These are phyloP conservation scores for Metrosideros polymorpha DNA, from an alignment of 441 rosid genomes.

Conservation along the genomic window DNA sequence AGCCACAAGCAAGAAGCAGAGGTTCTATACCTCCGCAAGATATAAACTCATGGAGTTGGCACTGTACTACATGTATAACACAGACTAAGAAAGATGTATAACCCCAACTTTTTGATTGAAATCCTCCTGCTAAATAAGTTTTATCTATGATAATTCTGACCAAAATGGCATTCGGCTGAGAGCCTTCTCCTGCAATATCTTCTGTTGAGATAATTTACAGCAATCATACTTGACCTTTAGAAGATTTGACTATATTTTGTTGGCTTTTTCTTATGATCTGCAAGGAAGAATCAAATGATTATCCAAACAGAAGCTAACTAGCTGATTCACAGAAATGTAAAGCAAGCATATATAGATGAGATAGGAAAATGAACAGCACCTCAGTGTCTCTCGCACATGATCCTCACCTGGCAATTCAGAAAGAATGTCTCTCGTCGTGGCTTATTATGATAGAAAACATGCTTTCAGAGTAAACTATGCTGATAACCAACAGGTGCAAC, in stretches of 20 bases:
- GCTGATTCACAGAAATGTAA: neutral
- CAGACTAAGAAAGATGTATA: neutral
- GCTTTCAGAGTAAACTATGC: constrained; percentile 3
- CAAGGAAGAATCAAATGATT: neutral
- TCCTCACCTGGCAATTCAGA: neutral
- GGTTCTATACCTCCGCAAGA: neutral
- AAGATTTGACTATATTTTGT: neutral
- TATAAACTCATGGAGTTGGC: neutral
- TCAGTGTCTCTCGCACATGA: neutral
- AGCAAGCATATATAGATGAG: neutral
- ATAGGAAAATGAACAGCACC: neutral
- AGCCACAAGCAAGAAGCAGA: neutral
- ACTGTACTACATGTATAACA: neutral
- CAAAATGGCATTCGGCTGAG: too few species aligned
- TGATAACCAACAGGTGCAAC: constrained; percentile 62
- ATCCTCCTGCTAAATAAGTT: neutral
- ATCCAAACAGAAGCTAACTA: neutral
- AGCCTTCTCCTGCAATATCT: too few species aligned
- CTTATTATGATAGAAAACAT: neutral
- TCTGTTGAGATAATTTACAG: too few species aligned
- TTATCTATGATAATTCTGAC: too few species aligned
- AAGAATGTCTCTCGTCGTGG: neutral
- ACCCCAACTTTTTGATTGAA: neutral
- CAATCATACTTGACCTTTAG: neutral
- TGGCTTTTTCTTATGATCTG: neutral